Base-by-base conservation (phyloP, 2,329 filamentous ascomycete genomes). In the Alternaria brassicae region DNA sequence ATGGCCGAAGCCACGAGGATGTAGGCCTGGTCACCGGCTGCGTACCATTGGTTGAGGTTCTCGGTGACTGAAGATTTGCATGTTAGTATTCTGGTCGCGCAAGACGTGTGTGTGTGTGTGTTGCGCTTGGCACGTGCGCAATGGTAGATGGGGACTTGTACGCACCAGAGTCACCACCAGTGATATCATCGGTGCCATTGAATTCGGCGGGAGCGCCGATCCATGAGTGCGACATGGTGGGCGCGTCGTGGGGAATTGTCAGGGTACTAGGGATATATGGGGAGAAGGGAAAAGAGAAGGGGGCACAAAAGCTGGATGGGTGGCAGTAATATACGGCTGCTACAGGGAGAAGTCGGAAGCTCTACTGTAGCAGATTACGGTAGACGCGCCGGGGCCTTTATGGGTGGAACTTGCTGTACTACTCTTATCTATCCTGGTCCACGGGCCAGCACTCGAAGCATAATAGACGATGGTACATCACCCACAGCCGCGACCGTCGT, bases 1-100 rank as follows among this genome's bases (percentile, higher is more conserved):
- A 98, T 96, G 77, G 91, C 93, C 61, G 93, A 87, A 61, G 91
- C 85, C 72, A 98, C 80, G 78, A 98, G 85, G 79, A 98, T 98
- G 83, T 91, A 98, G 77, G 93, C 92, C 81, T 93, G 90, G 80
- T 99, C 95, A 73, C 95, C 95, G 6, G 92, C 84, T 69, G 91
- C 86, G 81, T 90, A 98, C 92, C 93, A 96, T 87, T 96, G 92
- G 85, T 98, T 98, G 77, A 97, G 80, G 81, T 98, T 97, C 74
- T 92, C 89, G 76, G 83, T 86, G 70, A 84, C 93, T 97, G 76
- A 42, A 42, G 47, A 21, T 67, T n/a, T 27, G 17, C 19, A 34
- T 36, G 50, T 69, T 28, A 66, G 69, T 58, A 47, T 49, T 48
- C 23, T 25, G 25, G 55, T 59, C 13, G 49, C 34, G 50, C 53